phyloP scores from a whole-genome alignment of 345 rosid genomes.

The Reutealis trisperma region DNA sequence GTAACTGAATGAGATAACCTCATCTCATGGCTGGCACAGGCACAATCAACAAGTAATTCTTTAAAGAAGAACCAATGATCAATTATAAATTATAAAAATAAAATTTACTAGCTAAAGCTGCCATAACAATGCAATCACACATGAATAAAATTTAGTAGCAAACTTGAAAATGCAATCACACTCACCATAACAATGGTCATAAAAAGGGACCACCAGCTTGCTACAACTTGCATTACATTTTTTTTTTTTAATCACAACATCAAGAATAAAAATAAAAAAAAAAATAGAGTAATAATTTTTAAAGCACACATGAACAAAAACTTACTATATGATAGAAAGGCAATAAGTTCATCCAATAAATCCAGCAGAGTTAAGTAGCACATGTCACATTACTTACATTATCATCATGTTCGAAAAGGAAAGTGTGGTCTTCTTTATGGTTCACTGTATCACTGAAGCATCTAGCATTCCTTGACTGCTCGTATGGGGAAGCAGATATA shows the following conservation, averaged over 20 bases:
- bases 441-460: conserved; percentile 19
- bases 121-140: background rate
- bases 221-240: background rate
- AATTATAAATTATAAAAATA: background rate
- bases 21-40: background rate
- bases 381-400: conserved; percentile 53
- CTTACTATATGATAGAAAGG: background rate
- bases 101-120: background rate
- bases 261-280: background rate
- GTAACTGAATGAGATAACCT: background rate
- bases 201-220: background rate
- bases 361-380: background rate
- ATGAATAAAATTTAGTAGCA: too few species aligned
- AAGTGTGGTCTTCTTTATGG: conserved; percentile 33
- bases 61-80: background rate
- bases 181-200: background rate
- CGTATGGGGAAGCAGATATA: conserved; percentile 55
- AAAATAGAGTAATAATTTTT: background rate
- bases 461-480: conserved; percentile 40
- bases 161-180: background rate
- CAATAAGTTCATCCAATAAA: background rate
- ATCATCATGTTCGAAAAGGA: conserved; percentile 35
- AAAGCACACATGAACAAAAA: background rate
- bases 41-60: background rate
- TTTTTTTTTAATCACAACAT: background rate